Conservation (phyloP, 2,329 filamentous ascomycete genomes). For the Aspergillus puulaauensis region DNA sequence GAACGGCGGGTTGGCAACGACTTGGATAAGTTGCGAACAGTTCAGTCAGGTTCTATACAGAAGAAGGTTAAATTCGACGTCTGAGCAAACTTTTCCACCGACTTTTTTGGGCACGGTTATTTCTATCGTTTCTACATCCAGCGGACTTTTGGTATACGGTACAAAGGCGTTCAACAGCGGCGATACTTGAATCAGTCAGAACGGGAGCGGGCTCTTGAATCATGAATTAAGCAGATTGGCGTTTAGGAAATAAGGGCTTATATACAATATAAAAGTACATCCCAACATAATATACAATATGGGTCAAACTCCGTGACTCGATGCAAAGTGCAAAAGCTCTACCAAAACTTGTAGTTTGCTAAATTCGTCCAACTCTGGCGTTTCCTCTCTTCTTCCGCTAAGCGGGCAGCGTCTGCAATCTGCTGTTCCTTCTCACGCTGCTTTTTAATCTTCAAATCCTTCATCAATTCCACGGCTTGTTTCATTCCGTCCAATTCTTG, state of each 20-base stretch:
- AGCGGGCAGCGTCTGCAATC: slow-evolving; percentile 35
- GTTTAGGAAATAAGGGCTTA: slow-evolving; percentile 16
- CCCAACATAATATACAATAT: slow-evolving; percentile 25
- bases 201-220: slow-evolving; percentile 14
- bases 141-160: slow-evolving; percentile 7
- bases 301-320: slow-evolving; percentile 35
- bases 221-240: slow-evolving; percentile 10
- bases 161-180: slow-evolving; percentile 6
- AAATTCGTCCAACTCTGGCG: slow-evolving; percentile 45
- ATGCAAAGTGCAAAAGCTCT: slow-evolving; percentile 23
- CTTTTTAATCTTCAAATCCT: slow-evolving; percentile 68
- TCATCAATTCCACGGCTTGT: slow-evolving; percentile 78
- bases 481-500: slow-evolving; percentile 82
- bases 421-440: slow-evolving; percentile 50
- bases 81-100: slow-evolving; percentile 9
- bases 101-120: background rate
- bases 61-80: slow-evolving; percentile 45
- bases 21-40: slow-evolving; percentile 25
- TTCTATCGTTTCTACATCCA: background rate
- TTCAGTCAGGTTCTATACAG: slow-evolving; percentile 31
- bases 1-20: slow-evolving; percentile 47
- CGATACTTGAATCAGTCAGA: slow-evolving; percentile 10
- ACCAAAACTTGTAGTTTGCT: slow-evolving; percentile 51
- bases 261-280: slow-evolving; percentile 20
- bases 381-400: slow-evolving; percentile 39